phyloP scores from a whole-genome alignment of 441 rosid species.

The Gossypium armourianum region DNA sequence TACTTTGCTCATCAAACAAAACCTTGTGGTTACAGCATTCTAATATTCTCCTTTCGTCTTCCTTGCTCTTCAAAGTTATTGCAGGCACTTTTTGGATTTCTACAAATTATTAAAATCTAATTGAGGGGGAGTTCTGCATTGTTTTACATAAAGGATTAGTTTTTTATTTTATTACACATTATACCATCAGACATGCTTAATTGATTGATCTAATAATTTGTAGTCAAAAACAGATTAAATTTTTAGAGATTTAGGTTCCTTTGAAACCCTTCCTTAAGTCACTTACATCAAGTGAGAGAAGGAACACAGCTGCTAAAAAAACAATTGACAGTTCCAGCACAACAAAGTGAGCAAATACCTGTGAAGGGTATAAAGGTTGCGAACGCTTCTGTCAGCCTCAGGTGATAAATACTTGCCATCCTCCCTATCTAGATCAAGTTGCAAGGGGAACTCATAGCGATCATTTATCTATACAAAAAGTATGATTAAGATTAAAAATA shows the following conservation, averaged over 20 bases:
- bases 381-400: constrained; percentile 51
- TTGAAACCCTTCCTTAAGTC: background rate
- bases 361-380: constrained; percentile 59
- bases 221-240: background rate
- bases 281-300: background rate
- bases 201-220: background rate
- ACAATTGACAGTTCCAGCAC: constrained; percentile 8
- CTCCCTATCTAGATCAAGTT: constrained; percentile 66
- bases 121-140: background rate
- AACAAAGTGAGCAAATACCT: constrained; percentile 30
- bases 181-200: background rate
- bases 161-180: background rate
- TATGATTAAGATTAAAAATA: constrained; percentile 8
- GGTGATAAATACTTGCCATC: constrained; percentile 57
- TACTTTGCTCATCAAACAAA: background rate
- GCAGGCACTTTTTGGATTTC: constrained; percentile 7
- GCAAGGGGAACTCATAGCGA: constrained; percentile 59
- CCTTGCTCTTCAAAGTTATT: background rate
- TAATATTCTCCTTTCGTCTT: background rate
- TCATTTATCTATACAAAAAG: constrained; percentile 46
- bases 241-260: background rate
- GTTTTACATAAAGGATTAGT: background rate
- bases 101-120: background rate
- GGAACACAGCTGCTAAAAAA: background rate
- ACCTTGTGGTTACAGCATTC: background rate